Percentiles rank a stretch among this genome's conserved stretches.
Evolutionary conservation across 768 basidiomycete species (phyloP).

Genomic region (Auriculariales sp.): DNA sequence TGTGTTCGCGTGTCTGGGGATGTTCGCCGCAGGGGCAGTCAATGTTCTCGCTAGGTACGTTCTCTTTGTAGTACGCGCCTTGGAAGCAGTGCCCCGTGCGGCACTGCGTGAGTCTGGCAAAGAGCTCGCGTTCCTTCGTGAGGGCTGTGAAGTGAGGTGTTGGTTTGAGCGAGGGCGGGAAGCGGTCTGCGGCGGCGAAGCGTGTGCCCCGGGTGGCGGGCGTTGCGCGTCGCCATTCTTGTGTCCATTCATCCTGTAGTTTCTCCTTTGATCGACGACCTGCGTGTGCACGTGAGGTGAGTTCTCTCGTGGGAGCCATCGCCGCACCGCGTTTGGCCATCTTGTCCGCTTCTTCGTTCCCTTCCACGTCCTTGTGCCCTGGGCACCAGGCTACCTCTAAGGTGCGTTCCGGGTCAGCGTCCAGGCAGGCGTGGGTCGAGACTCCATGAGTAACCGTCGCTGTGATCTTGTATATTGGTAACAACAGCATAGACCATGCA

Average conservation of each 20-base stretch:
- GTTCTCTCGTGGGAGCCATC: neutral
- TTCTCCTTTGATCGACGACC: neutral
- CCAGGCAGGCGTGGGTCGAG: constrained; percentile 10
- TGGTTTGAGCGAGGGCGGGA: constrained; percentile 1
- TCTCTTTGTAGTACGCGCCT: constrained; percentile 15
- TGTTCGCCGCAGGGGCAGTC: constrained; percentile 15
- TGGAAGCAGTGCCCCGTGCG: constrained; percentile 15
- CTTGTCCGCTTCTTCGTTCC: constrained; percentile 14
- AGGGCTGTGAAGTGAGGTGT: neutral
- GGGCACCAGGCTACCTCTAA: constrained; percentile 14
- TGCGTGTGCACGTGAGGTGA: neutral
- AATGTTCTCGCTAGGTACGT: constrained; percentile 10
- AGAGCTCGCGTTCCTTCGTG: constrained; percentile 9
- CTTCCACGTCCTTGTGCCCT: constrained; percentile 10
- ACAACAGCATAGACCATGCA: too few species aligned
- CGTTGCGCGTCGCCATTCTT: neutral
- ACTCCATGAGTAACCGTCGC: too few species aligned
- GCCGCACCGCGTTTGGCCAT: constrained; percentile 11
- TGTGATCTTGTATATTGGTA: too few species aligned
- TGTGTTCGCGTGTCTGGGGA: constrained; percentile 13
- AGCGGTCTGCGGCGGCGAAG: neutral
- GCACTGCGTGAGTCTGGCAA: constrained; percentile 14
- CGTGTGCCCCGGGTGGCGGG: neutral
- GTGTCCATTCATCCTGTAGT: neutral
- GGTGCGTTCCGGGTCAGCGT: neutral